Evolutionary conservation across 345 rosid genomes (phyloP).

Genomic region (Eucalyptus marginata): DNA sequence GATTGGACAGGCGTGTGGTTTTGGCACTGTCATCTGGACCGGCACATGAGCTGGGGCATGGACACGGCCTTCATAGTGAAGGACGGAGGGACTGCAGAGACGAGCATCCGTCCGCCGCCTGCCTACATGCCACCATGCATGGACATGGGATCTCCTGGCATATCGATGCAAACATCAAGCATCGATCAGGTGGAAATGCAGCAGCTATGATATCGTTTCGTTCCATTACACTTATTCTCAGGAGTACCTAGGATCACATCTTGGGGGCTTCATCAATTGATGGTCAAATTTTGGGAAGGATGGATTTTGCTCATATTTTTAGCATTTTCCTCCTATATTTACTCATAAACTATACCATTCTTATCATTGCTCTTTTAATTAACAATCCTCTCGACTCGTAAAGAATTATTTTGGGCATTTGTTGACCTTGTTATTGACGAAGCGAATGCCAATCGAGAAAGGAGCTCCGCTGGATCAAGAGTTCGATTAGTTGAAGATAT

Average conservation of each 20-base stretch:
- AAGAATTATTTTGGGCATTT: neutral
- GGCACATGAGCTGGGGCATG: constrained; percentile 21
- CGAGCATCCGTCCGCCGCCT: neutral
- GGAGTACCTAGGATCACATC: neutral
- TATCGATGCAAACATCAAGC: neutral
- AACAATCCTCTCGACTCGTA: neutral
- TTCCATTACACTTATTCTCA: neutral
- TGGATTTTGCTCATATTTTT: neutral
- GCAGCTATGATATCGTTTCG: neutral
- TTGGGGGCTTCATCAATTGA: neutral
- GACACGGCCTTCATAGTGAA: constrained; percentile 12
- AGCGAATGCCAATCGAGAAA: neutral
- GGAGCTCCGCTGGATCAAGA: neutral
- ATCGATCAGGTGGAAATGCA: neutral
- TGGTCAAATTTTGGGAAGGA: neutral
- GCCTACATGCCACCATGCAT: neutral
- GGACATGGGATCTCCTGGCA: neutral
- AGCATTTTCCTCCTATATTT: neutral
- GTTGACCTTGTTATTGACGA: neutral
- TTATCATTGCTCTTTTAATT: neutral
- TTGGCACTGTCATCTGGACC: neutral
- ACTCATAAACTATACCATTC: neutral
- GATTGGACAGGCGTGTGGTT: neutral
- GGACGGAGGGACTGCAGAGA: neutral
- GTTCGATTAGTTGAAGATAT: neutral